Evolutionary conservation across 306 rosid genomes (phyloP).

Genomic region (Urtica urens): DNA sequence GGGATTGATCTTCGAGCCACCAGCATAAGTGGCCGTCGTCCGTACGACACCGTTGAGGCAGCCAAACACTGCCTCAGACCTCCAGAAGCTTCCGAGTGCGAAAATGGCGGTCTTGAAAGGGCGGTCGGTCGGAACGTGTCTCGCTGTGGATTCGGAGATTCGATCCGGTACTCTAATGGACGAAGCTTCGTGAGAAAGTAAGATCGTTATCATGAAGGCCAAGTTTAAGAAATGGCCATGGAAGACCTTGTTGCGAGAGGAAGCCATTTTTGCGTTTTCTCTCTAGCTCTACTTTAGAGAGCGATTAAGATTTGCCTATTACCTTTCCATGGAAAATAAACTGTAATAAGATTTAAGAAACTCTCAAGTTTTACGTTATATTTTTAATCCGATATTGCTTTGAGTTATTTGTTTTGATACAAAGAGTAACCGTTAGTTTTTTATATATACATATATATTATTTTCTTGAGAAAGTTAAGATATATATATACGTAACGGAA

Average conservation of each 20-base stretch:
- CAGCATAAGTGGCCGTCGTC: constrained; percentile 78
- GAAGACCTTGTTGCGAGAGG: constrained; percentile 11
- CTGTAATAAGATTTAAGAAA: not conserved
- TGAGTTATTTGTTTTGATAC: no score
- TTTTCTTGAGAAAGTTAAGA: no score
- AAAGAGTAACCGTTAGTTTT: no score
- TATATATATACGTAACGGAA: no score
- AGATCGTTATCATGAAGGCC: constrained; percentile 18
- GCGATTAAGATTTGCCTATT: not conserved
- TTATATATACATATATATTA: no score
- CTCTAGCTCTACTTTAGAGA: not conserved
- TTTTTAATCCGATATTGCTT: no score
- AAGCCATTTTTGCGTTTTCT: constrained; percentile 25
- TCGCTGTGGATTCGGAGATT: constrained; percentile 24
- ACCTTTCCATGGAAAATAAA: not conserved
- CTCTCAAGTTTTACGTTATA: not conserved
- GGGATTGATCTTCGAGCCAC: constrained; percentile 73
- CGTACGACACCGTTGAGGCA: constrained; percentile 74
- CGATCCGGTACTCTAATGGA: constrained; percentile 62
- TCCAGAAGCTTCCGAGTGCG: constrained; percentile 94
- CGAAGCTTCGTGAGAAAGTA: constrained; percentile 8
- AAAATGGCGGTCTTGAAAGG: constrained; percentile 46
- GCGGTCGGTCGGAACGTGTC: constrained; percentile 20
- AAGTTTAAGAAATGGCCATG: constrained; percentile 1
- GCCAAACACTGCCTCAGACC: constrained; percentile 86